phyloP scores from a whole-genome alignment of 169 alveolate species.

The Plasmodium cynomolgi region DNA sequence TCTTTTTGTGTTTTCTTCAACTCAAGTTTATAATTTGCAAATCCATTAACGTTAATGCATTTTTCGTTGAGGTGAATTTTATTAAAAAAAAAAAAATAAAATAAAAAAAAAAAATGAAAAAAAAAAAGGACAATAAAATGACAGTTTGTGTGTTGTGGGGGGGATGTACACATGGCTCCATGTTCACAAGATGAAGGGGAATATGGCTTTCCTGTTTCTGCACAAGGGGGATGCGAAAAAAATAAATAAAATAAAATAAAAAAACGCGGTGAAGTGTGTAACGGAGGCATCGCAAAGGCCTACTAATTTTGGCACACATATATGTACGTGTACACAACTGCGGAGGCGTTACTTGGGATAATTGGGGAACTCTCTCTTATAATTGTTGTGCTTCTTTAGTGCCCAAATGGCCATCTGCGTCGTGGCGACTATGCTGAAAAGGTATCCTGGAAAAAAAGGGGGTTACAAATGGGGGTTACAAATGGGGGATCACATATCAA shows the following conservation, averaged over 20 bases:
- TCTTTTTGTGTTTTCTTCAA: not conserved
- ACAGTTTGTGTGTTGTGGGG: not conserved
- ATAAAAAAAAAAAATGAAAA: not conserved
- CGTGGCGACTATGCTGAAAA: constrained; percentile 82
- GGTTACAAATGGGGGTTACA: constrained; percentile 6
- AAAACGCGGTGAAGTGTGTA: not conserved
- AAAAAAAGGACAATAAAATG: not conserved
- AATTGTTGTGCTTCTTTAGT: constrained; percentile 91
- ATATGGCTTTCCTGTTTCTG: constrained; percentile 89
- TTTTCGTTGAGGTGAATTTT: not conserved
- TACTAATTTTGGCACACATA: not conserved
- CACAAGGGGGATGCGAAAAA: constrained; percentile 13
- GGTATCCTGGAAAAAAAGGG: constrained; percentile 71
- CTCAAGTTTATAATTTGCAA: constrained; percentile 11
- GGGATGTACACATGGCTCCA: not conserved
- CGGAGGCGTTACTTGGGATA: constrained; percentile 81
- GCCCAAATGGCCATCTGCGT: constrained; percentile 95
- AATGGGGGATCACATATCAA: not conserved
- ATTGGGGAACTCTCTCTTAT: constrained; percentile 91
- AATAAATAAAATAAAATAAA: not conserved
- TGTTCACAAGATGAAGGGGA: constrained; percentile 91
- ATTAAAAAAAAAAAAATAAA: not conserved
- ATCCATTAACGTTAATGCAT: not conserved
- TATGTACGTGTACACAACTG: not conserved
- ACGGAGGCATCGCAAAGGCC: not conserved